Evolutionary conservation across 2,329 filamentous ascomycete genomes (phyloP).

Genomic region (Orbilia javanica): DNA sequence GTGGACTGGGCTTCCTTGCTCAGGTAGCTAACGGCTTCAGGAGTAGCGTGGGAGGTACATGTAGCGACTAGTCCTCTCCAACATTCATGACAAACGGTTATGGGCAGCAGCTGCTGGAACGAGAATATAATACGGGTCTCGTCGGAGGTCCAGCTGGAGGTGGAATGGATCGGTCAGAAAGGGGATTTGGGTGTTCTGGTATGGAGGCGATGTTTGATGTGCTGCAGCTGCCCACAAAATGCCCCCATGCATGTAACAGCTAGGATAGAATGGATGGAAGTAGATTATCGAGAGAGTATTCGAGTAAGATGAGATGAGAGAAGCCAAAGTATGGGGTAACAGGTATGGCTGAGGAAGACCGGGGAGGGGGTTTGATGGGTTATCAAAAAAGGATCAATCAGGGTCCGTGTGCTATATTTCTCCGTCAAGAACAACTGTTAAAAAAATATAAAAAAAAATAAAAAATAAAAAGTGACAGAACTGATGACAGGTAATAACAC

Average conservation of each 20-base stretch:
- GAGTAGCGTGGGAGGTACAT: constrained; percentile 51
- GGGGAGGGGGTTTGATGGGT: neutral
- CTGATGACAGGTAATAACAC: neutral
- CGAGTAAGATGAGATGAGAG: constrained; percentile 40
- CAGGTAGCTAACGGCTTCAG: constrained; percentile 53
- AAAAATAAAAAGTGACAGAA: neutral
- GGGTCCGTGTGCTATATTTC: constrained; percentile 22
- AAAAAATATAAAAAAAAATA: neutral
- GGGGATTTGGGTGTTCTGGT: neutral
- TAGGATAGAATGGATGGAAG: too few relatives aligned
- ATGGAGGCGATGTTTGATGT: constrained; percentile 1
- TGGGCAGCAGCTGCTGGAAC: constrained; percentile 22
- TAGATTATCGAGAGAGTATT: too few relatives aligned
- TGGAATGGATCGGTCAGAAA: constrained; percentile 13
- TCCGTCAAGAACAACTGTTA: neutral
- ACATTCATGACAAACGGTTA: constrained; percentile 29
- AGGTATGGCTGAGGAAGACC: constrained; percentile 7
- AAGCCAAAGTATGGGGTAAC: constrained; percentile 17
- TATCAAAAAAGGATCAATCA: constrained; percentile 3
- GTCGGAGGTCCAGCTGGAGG: neutral
- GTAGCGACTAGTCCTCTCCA: neutral
- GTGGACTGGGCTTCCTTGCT: constrained; percentile 11
- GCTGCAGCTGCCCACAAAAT: neutral
- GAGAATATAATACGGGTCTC: constrained; percentile 20
- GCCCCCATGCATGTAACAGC: too few relatives aligned